Conservation (phyloP, 257 asterid genomes). For the Scutellaria baicalensis region DNA sequence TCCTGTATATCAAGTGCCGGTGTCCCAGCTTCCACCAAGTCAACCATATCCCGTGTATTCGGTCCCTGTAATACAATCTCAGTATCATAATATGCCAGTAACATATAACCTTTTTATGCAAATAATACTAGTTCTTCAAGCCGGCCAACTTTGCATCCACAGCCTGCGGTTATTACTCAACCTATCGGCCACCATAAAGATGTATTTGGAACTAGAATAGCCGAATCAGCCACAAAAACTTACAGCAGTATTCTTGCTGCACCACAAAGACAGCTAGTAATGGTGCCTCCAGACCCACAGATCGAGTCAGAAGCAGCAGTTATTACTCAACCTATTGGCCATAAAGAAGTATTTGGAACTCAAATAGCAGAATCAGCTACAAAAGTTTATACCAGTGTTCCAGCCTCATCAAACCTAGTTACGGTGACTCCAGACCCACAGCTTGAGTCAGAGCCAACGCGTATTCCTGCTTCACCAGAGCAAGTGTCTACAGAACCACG, state of each 20-base stretch:
- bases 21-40: slow-evolving; percentile 42
- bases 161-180: slow-evolving; percentile 23
- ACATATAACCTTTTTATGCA: slow-evolving; percentile 16
- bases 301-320: slow-evolving; percentile 36
- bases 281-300: slow-evolving; percentile 1
- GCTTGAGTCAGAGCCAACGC: slow-evolving; percentile 35
- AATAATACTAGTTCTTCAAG: slow-evolving; percentile 22
- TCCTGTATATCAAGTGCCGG: slow-evolving; percentile 64
- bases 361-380: slow-evolving; percentile 40
- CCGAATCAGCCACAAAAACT: not conserved
- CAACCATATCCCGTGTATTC: slow-evolving; percentile 60
- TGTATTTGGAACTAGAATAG: slow-evolving; percentile 24
- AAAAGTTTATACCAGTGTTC: slow-evolving; percentile 21
- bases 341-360: slow-evolving; percentile 30
- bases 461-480: slow-evolving; percentile 23
- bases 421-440: slow-evolving; percentile 29
- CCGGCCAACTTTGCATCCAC: slow-evolving; percentile 48
- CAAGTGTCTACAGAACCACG: slow-evolving; percentile 30
- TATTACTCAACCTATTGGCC: slow-evolving; percentile 26
- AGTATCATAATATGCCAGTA: slow-evolving; percentile 43
- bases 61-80: slow-evolving; percentile 45
- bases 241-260: too few species aligned
- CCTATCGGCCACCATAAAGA: slow-evolving; percentile 31
- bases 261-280: too few species aligned
- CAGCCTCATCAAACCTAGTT: slow-evolving; percentile 27